phyloP scores from a whole-genome alignment of 805 yeast genomes.

The Candida railenensis region DNA sequence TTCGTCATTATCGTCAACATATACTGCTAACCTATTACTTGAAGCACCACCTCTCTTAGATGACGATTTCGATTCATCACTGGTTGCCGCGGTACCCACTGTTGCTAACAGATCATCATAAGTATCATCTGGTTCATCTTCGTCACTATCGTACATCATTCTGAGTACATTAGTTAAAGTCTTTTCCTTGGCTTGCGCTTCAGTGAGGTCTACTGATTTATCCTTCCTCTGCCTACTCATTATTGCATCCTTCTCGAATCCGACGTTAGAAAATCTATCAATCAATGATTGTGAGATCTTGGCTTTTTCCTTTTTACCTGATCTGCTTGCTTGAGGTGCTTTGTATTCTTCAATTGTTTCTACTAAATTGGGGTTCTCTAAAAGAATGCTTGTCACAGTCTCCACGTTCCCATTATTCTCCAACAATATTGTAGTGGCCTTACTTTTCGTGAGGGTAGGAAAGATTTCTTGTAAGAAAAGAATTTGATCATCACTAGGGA shows the following conservation, averaged over 20 bases:
- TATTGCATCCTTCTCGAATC: neutral
- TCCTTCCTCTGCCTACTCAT: constrained; percentile 7
- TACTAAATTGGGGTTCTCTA: constrained; percentile 59
- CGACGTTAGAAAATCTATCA: constrained; percentile 5
- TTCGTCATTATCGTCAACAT: constrained; percentile 19
- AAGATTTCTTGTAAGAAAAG: constrained; percentile 54
- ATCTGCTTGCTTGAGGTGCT: constrained; percentile 3
- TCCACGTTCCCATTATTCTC: constrained; percentile 55
- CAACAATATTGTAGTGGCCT: constrained; percentile 49
- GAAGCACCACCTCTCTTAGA: constrained; percentile 1
- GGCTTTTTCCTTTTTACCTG: constrained; percentile 3
- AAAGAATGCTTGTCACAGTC: constrained; percentile 50
- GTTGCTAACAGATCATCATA: constrained; percentile 56
- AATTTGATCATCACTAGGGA: constrained; percentile 29
- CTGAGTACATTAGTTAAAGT: constrained; percentile 61
- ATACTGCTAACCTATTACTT: constrained; percentile 24
- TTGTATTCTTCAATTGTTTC: constrained; percentile 19
- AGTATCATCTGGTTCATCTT: constrained; percentile 87
- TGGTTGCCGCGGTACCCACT: constrained; percentile 11
- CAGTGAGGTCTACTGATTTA: constrained; percentile 6
- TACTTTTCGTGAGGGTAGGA: constrained; percentile 54
- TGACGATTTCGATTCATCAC: neutral
- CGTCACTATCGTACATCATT: constrained; percentile 69
- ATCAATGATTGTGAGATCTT: neutral
- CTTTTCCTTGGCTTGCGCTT: constrained; percentile 51